A percentile compares a stretch with the other conserved stretches of the same genome.
Conservation (phyloP, 2,329 filamentous ascomycete species). For the Colletotrichum gigasporum region DNA sequence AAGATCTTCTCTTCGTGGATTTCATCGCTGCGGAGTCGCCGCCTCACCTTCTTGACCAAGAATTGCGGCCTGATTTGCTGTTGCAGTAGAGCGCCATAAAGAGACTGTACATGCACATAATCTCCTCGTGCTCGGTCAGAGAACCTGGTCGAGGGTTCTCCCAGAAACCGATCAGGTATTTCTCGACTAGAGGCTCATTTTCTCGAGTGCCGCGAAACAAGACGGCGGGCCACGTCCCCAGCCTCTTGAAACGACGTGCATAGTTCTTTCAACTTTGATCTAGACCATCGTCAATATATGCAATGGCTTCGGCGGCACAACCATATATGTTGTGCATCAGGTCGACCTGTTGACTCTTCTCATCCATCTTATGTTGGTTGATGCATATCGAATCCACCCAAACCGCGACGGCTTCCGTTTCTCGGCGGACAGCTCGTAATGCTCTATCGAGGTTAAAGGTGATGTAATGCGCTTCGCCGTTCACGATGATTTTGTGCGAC, state of each 20-base stretch:
- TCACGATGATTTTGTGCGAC: conserved; percentile 34
- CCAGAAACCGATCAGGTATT: not conserved
- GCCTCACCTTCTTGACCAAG: not conserved
- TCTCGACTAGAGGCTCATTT: not conserved
- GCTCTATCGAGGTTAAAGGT: conserved; percentile 41
- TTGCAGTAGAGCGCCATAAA: too few relatives aligned
- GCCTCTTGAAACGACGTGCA: not conserved
- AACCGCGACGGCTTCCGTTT: not conserved
- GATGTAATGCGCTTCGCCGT: conserved; percentile 33
- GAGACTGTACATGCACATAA: not conserved
- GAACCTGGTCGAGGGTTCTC: not conserved
- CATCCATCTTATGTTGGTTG: conserved; percentile 24
- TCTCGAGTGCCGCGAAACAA: not conserved
- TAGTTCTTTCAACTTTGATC: conserved; percentile 20
- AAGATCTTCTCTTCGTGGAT: too few relatives aligned
- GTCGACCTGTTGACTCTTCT: conserved; percentile 29
- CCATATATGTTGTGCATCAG: conserved; percentile 29
- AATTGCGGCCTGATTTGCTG: too few relatives aligned
- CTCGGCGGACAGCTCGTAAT: conserved; percentile 36
- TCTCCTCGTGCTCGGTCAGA: conserved; percentile 4
- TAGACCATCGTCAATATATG: conserved; percentile 21
- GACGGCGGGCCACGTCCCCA: not conserved
- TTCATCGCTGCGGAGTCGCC: too few relatives aligned
- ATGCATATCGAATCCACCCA: conserved; percentile 34
- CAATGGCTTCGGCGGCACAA: not conserved